phyloP scores from a whole-genome alignment of 78 protist species.

The Planoprotostelium fungivorum region DNA sequence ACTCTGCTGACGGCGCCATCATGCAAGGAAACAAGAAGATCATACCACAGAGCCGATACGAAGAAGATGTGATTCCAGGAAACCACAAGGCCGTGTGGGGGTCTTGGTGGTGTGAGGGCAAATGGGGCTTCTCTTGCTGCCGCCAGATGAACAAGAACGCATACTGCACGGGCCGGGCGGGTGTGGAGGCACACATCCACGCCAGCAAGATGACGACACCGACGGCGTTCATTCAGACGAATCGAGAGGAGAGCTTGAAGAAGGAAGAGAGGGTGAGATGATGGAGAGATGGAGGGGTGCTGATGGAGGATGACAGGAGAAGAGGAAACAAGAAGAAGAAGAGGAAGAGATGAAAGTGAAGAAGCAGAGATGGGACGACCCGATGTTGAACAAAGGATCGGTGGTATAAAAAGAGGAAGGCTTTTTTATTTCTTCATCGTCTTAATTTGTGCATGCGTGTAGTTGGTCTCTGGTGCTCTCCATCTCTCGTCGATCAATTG shows the following conservation, averaged over 20 bases:
- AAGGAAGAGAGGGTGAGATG: constrained; percentile 42
- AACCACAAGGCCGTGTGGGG: constrained; percentile 96
- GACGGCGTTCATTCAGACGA: constrained; percentile 4
- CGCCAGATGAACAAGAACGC: constrained; percentile 45
- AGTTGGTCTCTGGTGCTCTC: constrained; percentile 20
- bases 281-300: background rate
- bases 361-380: constrained; percentile 60
- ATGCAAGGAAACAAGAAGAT: constrained; percentile 67
- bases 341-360: constrained; percentile 63
- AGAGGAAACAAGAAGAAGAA: constrained; percentile 66
- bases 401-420: no score
- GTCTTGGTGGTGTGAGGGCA: constrained; percentile 79
- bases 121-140: constrained; percentile 95
- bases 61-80: constrained; percentile 78
- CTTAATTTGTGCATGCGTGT: no score
- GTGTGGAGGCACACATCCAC: constrained; percentile 39
- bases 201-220: background rate
- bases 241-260: constrained; percentile 7
- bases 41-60: constrained; percentile 58
- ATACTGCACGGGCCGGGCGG: constrained; percentile 88
- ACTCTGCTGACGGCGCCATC: constrained; percentile 71
- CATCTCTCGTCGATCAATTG: constrained; percentile 31
- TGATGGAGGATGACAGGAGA: constrained; percentile 33
- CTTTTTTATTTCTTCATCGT: no score
- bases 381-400: no score